Evolutionary conservation across 2,329 filamentous ascomycete genomes (phyloP).

Genomic region (Xylariomycetidae sp.): DNA sequence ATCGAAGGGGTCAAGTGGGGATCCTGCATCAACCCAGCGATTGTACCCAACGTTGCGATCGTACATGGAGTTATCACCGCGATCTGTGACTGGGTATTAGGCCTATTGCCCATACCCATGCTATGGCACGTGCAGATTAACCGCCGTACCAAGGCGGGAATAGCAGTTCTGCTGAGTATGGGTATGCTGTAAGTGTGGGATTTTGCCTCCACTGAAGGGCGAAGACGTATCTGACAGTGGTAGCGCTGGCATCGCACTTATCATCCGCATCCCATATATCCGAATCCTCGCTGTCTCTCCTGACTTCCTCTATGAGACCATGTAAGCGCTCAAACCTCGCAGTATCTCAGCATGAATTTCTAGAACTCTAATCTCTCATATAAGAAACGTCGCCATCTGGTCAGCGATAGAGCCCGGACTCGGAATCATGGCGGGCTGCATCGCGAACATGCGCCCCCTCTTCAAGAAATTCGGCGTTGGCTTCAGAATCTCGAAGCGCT

Average conservation of each 20-base stretch:
- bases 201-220: not conserved
- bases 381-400: conserved; percentile 28
- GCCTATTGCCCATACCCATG: conserved; percentile 44
- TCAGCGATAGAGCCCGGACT: conserved; percentile 29
- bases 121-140: conserved; percentile 48
- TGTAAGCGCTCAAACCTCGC: conserved; percentile 18
- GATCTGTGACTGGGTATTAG: conserved; percentile 43
- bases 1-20: conserved; percentile 31
- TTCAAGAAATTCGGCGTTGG: conserved; percentile 23
- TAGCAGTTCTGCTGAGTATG: conserved; percentile 44
- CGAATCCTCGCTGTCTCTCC: conserved; percentile 20
- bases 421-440: conserved; percentile 29
- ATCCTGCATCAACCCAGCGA: conserved; percentile 33
- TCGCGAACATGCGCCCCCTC: conserved; percentile 27
- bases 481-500: too few species aligned
- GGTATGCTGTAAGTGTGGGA: conserved; percentile 39
- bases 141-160: conserved; percentile 37
- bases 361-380: conserved; percentile 1
- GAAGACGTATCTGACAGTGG: conserved; percentile 1
- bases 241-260: conserved; percentile 34
- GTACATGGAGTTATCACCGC: conserved; percentile 42
- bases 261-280: conserved; percentile 33
- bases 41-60: conserved; percentile 38
- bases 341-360: too few species aligned
- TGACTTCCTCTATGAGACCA: conserved; percentile 27